phyloP scores from a whole-genome alignment of 371 early-diverging fungal species.

The Homolaphlyctis polyrhiza region DNA sequence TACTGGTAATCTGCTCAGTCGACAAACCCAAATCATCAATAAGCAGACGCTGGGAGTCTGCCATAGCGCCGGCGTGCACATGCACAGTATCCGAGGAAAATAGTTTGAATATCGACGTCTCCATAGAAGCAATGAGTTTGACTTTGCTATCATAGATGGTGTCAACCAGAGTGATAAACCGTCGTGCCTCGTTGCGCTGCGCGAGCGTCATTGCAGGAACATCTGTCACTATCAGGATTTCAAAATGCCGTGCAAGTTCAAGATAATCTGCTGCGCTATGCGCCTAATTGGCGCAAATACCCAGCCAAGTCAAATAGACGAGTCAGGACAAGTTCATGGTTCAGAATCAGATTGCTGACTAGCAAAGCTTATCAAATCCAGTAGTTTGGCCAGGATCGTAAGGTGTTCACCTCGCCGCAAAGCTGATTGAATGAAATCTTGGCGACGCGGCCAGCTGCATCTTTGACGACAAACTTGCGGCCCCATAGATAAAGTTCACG shows the following conservation, averaged over 20 bases:
- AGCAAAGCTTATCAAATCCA: too few species aligned
- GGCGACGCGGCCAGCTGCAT: constrained; percentile 55
- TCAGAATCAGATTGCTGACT: too few species aligned
- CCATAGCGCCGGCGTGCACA: constrained; percentile 11
- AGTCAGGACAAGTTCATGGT: too few species aligned
- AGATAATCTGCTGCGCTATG: constrained; percentile 89
- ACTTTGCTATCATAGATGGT: constrained; percentile 79
- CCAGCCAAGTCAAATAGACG: too few species aligned
- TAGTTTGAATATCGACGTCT: constrained; percentile 58
- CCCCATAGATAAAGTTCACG: constrained; percentile 66
- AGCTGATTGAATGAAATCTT: constrained; percentile 73
- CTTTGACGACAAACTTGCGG: constrained; percentile 22
- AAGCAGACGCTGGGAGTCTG: constrained; percentile 39
- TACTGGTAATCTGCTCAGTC: constrained; percentile 44
- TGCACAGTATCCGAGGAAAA: constrained; percentile 54
- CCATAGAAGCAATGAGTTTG: constrained; percentile 56
- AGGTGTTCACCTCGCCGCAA: constrained; percentile 78
- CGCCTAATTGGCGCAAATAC: too few species aligned
- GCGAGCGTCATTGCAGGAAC: constrained; percentile 77
- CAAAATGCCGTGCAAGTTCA: constrained; percentile 57
- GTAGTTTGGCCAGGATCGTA: too few species aligned
- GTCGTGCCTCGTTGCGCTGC: constrained; percentile 80
- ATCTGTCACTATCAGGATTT: constrained; percentile 72
- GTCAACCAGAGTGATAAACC: constrained; percentile 93
- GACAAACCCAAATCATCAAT: constrained; percentile 59